Evolutionary conservation across 78 protist genomes (phyloP), one percentile per base, ranked within the genome.

Genomic region (Cavenderia fasciculata): DNA sequence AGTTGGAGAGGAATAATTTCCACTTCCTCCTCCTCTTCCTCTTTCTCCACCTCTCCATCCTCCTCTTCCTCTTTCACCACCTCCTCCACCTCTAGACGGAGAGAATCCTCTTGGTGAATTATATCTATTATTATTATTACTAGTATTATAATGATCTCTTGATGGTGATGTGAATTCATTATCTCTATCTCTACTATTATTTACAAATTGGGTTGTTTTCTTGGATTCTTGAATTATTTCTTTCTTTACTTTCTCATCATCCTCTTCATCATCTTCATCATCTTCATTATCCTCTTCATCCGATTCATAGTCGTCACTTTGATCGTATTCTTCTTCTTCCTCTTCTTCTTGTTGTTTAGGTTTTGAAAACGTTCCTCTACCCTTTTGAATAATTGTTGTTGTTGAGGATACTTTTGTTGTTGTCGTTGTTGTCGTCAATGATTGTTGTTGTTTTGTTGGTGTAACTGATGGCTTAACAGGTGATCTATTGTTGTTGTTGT

Each of bases 41-140:
- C 59, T 1, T 75, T 72, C 34, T 19, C 86, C 38, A 34, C 86
- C 0, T 43, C 74, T 43, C 27, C 86, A 11, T 25, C 72, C 23
- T 34, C 40, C 2, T 14, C 44, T 31, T 21, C 59, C 52, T 25
- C 51, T 3, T 46, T 62, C 2, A 29, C 62, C 6, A 27, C 78
- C n/a, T 51, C 78, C 6, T 21, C n/a, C 7, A 25, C 43, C 46
- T 12, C 54, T 14, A 49, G 27, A 18, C 27, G 12, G 12, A 49
- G 33, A 27, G n/a, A 8, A 38, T 7, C 21, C 3, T 4, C 11
- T 40, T 25, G n/a, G 14, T 19, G 7, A 25, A 6, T 56, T 56
- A 6, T 56, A 56, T 56, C 62, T 36, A 63, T 63, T 63, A 36
- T 10, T 61, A 27, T 61, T 27, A 61, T 10, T 61, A 10, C n/a